Evolutionary conservation across 2,329 filamentous ascomycete genomes (phyloP), one percentile per base, ranked within the genome.

Genomic region (Phyllosticta paracitricarpa): DNA sequence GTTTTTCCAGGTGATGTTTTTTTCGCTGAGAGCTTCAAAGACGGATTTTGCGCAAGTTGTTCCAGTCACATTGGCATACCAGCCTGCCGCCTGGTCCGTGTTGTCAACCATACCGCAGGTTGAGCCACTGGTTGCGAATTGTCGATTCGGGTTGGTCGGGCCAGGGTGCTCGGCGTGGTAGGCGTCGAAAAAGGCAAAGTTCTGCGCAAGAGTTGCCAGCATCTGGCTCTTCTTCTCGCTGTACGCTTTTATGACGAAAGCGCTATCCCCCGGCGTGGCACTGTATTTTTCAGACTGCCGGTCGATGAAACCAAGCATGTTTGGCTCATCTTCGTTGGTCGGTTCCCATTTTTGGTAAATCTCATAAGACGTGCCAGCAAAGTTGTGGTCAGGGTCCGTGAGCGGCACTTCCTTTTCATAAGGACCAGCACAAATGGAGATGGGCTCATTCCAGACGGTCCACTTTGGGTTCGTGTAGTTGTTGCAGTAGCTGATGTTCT

Each of bases 81-180:
- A 57, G 8, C 56, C 72, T 7, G 70, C 65, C 3, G 72, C 63
- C 55, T 74, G 70, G 58, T 70, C 54, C 3, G 67, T 68, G 56
- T 73, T 73, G 40, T 70, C 70, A 2, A 71, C 68, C 56, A 57
- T 57, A 22, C 72, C 72, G 35, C 71, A 73, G 12, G 66, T 67
- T 0, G 72, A 73, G 10, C 72, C 73, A 2, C 71, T 72, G 1
- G 73, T 76, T 8, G 73, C 71, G 56, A 73, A 76, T 61, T 75
- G 73, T 26, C 73, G 70, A 61, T 77, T 76, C 14, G 72, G 68
- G 63, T 76, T 74, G 9, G 73, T 77, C 12, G 74, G 73, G 7
- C 75, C 74, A 2, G 75, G 73, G 55, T 75, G 71, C 57, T 75
- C 71, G 22, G 72, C 70, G 63, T 70, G 69, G 62, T 73, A 76